Conservation (phyloP, 345 rosid genomes). For the Physaria fendleri region DNA sequence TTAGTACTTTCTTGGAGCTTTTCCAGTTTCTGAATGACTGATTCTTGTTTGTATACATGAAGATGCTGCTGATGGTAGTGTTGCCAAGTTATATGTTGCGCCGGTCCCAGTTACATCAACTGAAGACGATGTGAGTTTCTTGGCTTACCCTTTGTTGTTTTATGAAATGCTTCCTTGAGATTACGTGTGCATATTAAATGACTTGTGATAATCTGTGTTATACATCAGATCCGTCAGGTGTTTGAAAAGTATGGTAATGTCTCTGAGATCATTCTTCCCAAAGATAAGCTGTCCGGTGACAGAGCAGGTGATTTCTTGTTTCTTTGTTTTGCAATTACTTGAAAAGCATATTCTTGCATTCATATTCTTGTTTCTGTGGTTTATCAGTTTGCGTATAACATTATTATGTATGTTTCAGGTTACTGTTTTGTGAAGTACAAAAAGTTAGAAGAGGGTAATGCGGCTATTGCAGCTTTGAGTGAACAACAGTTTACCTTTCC, state of each 20-base stretch:
- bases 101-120: constrained; percentile 50
- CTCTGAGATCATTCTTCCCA: constrained; percentile 58
- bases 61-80: constrained; percentile 47
- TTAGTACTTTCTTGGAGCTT: neutral
- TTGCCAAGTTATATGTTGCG: constrained; percentile 62
- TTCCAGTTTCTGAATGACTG: neutral
- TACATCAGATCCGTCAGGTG: constrained; percentile 51
- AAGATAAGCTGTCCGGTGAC: constrained; percentile 63
- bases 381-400: constrained; percentile 4
- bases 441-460: constrained; percentile 56
- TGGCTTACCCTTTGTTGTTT: neutral
- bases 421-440: constrained; percentile 84
- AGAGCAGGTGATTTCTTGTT: constrained; percentile 51
- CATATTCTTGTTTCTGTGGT: neutral
- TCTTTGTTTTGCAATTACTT: neutral
- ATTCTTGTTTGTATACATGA: neutral
- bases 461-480: constrained; percentile 65
- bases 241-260: constrained; percentile 69
- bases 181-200: neutral
- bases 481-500: constrained; percentile 59
- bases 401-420: constrained; percentile 36
- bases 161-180: neutral
- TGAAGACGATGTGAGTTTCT: constrained; percentile 51
- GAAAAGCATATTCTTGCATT: neutral
- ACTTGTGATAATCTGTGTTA: neutral